phyloP scores from a whole-genome alignment of 2,329 filamentous ascomycete species.

The Arthrobotrys conoides region DNA sequence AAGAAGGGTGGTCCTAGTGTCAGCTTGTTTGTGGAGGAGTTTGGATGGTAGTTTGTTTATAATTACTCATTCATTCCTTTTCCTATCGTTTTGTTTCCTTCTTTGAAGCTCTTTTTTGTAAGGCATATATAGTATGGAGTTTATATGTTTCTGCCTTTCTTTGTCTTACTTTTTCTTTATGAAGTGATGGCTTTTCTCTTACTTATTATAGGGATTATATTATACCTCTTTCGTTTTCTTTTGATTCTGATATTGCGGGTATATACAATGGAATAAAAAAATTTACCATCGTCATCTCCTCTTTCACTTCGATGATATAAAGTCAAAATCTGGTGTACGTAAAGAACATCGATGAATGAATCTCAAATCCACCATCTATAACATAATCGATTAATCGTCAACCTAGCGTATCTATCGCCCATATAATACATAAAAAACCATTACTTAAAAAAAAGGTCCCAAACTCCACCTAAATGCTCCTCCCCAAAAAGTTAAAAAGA shows the following conservation, averaged over 20 bases:
- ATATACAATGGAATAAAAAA: neutral
- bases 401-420: neutral
- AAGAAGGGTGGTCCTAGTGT: slow-evolving; percentile 60
- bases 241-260: neutral
- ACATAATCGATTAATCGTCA: neutral
- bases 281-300: neutral
- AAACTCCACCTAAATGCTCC: neutral
- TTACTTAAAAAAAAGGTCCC: neutral
- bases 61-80: slow-evolving; percentile 35
- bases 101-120: slow-evolving; percentile 30
- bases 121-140: slow-evolving; percentile 6
- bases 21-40: slow-evolving; percentile 60
- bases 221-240: neutral
- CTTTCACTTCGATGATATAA: neutral
- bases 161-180: neutral
- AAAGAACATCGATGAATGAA: neutral
- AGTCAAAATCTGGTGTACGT: too few relatives aligned
- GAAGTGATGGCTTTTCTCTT: neutral
- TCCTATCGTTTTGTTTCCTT: neutral
- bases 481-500: neutral
- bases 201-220: neutral
- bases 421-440: slow-evolving; percentile 16
- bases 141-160: neutral
- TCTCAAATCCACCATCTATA: slow-evolving; percentile 7
- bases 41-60: slow-evolving; percentile 58